phyloP scores from a whole-genome alignment of 352 stramenopile genomes.

The Phytopythium cucurbitacearum region DNA sequence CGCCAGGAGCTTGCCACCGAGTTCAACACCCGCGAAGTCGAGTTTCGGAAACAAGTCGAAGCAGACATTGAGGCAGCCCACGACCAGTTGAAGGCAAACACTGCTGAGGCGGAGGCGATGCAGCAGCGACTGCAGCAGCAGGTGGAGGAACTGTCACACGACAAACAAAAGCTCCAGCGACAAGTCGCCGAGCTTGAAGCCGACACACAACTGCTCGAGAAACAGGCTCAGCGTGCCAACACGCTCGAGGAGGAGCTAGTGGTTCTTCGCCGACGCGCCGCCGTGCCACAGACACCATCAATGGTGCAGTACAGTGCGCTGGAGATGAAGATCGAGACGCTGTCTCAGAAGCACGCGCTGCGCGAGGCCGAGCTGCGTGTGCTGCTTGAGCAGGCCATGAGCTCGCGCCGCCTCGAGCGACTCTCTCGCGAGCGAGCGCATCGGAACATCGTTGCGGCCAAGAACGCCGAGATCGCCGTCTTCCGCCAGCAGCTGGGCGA shows the following conservation, averaged over 20 bases:
- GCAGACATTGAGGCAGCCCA: neutral
- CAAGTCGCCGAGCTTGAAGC: slow-evolving; percentile 16
- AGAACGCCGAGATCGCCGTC: slow-evolving; percentile 73
- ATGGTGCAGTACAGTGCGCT: slow-evolving; percentile 78
- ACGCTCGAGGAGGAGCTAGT: slow-evolving; percentile 54
- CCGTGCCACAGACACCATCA: slow-evolving; percentile 63
- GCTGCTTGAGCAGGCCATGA: slow-evolving; percentile 57
- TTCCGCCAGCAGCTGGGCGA: slow-evolving; percentile 76
- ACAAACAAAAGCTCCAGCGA: slow-evolving; percentile 36
- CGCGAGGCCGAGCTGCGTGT: slow-evolving; percentile 73
- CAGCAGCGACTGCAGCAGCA: slow-evolving; percentile 22
- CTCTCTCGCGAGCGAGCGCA: slow-evolving; percentile 51
- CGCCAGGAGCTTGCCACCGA: neutral
- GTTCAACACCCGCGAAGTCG: neutral
- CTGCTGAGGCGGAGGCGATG: slow-evolving; percentile 13
- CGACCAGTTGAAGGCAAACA: slow-evolving; percentile 20
- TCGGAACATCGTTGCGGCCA: slow-evolving; percentile 50
- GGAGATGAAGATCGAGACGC: slow-evolving; percentile 68
- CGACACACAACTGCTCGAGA: slow-evolving; percentile 23
- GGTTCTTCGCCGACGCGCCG: slow-evolving; percentile 30
- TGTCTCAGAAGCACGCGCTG: slow-evolving; percentile 71
- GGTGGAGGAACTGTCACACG: slow-evolving; percentile 14
- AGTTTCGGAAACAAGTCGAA: neutral
- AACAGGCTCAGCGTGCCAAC: slow-evolving; percentile 24
- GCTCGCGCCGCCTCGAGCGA: slow-evolving; percentile 67